A percentile compares a stretch with the other conserved stretches of the same genome.
Conservation (phyloP, 164 flowering plant genomes). For the Sedum album region DNA sequence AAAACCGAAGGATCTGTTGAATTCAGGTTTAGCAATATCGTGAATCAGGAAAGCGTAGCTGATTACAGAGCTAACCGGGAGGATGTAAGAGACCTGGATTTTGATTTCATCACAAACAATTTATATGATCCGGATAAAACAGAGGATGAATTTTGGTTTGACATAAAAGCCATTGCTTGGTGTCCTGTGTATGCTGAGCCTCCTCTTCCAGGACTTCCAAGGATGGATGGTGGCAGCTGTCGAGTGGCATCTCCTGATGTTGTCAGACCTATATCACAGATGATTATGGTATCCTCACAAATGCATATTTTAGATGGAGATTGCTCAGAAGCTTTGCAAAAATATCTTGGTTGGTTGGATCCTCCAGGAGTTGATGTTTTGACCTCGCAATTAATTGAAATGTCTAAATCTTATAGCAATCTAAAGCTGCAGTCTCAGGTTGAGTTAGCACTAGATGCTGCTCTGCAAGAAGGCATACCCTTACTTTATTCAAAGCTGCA, state of each 20-base stretch:
- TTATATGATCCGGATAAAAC: conserved; percentile 26
- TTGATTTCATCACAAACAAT: conserved; percentile 28
- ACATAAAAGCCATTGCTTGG: conserved; percentile 64
- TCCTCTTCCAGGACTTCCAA: conserved; percentile 69
- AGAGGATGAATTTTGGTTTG: conserved; percentile 71
- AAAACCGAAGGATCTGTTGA: conserved; percentile 16
- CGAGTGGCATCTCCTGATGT: conserved; percentile 54
- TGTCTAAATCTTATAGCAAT: conserved; percentile 46
- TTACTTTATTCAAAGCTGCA: conserved; percentile 62
- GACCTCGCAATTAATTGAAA: conserved; percentile 51
- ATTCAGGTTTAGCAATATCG: conserved; percentile 9
- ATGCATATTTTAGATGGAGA: conserved; percentile 77
- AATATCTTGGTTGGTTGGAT: conserved; percentile 80
- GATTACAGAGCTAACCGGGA: conserved; percentile 12
- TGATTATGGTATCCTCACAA: conserved; percentile 68
- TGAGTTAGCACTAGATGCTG: conserved; percentile 34
- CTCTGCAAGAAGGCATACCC: conserved; percentile 48
- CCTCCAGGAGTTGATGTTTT: conserved; percentile 31
- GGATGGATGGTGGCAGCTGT: conserved; percentile 40
- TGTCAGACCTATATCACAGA: conserved; percentile 75
- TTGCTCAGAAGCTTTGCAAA: conserved; percentile 43
- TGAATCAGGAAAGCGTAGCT: conserved; percentile 11
- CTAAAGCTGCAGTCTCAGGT: conserved; percentile 29
- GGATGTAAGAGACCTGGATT: conserved; percentile 13
- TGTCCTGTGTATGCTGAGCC: conserved; percentile 70